Percentiles rank a stretch among this genome's conserved stretches.
Evolutionary conservation across 345 rosid genomes (phyloP).

Genomic region (Populus pruinosa): DNA sequence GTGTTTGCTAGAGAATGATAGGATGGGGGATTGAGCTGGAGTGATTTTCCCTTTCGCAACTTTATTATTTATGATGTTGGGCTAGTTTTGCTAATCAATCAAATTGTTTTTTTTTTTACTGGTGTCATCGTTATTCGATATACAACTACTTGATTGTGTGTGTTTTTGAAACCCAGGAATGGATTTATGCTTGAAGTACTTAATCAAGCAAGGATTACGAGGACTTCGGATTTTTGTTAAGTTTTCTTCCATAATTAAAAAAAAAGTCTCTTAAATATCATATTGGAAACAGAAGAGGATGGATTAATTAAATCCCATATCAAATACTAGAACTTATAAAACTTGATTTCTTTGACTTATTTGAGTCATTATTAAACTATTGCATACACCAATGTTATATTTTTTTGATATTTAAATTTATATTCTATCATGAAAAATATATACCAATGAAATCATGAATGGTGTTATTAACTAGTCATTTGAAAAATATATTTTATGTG

Average conservation of each 20-base stretch:
- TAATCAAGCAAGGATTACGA: neutral
- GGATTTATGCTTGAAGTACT: neutral
- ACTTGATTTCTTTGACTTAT: no score
- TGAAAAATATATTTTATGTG: no score
- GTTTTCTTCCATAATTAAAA: neutral
- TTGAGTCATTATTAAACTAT: no score
- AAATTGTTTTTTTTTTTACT: neutral
- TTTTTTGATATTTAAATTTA: no score
- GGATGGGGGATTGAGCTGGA: neutral
- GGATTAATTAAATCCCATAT: no score
- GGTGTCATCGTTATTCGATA: neutral
- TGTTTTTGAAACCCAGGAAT: neutral
- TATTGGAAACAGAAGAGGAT: no score
- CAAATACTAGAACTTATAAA: no score
- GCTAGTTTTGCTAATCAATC: neutral
- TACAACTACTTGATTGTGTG: neutral
- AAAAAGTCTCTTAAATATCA: neutral
- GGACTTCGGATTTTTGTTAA: neutral
- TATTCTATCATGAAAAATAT: no score
- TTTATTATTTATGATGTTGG: neutral
- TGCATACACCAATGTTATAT: no score
- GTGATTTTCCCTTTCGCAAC: no score
- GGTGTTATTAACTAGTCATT: no score
- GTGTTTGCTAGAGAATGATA: constrained; percentile 30
- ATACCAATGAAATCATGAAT: rapidly evolving